Evolutionary conservation across 495 filamentous ascomycete genomes (phyloP).

Genomic region (Bryoglossum gracile): DNA sequence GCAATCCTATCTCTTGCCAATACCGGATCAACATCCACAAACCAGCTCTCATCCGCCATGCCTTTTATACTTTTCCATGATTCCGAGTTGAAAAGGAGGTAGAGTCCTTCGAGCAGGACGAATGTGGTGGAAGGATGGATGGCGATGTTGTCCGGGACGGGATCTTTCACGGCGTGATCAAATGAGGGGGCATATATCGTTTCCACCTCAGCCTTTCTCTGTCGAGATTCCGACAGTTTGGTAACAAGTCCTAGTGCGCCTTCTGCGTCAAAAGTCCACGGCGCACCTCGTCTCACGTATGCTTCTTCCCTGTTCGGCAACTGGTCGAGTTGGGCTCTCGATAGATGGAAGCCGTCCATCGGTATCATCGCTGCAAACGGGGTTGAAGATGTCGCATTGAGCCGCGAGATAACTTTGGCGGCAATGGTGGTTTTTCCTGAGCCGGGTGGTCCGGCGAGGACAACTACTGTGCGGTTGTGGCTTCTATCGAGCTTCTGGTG

Average conservation of each 20-base stretch:
- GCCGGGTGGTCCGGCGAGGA: conserved; percentile 35
- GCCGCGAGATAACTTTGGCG: conserved; percentile 13
- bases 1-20: conserved; percentile 32
- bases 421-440: conserved; percentile 40
- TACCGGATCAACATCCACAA: conserved; percentile 32
- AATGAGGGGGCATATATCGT: conserved; percentile 31
- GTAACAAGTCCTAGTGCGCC: conserved; percentile 29
- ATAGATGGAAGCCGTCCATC: conserved; percentile 40
- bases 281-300: conserved; percentile 34
- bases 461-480: conserved; percentile 3
- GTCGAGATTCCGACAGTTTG: conserved; percentile 21
- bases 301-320: conserved; percentile 34
- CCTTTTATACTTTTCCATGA: conserved; percentile 20
- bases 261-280: conserved; percentile 36
- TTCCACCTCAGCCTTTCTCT: background rate
- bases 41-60: conserved; percentile 24
- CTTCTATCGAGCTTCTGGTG: background rate
- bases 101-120: conserved; percentile 36
- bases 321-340: conserved; percentile 29
- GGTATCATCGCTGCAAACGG: conserved; percentile 27
- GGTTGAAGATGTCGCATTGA: conserved; percentile 24
- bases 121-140: conserved; percentile 31
- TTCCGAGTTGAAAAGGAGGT: conserved; percentile 21
- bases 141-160: conserved; percentile 29
- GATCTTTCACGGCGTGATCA: conserved; percentile 36